Evolutionary conservation across 2,329 filamentous ascomycete genomes (phyloP).

Genomic region (Pochonia chlamydosporia): DNA sequence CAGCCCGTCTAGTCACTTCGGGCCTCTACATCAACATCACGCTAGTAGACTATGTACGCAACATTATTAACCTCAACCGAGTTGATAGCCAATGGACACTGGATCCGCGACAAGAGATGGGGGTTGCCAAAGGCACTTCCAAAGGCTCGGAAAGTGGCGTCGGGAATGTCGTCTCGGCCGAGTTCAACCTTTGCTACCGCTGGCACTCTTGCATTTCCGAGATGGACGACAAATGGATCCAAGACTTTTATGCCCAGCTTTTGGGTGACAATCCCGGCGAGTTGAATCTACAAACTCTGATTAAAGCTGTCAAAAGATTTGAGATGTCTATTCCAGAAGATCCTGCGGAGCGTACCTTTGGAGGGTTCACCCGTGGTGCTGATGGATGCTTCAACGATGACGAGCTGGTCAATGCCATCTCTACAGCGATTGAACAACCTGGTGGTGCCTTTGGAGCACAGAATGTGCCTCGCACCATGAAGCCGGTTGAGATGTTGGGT

Average conservation of each 20-base stretch:
- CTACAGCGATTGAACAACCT: conserved; percentile 67
- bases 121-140: conserved; percentile 45
- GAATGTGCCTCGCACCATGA: conserved; percentile 68
- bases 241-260: conserved; percentile 58
- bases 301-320: conserved; percentile 57
- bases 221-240: conserved; percentile 75
- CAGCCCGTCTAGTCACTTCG: conserved; percentile 66
- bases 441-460: conserved; percentile 68
- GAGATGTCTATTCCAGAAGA: conserved; percentile 57
- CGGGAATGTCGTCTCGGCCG: conserved; percentile 78
- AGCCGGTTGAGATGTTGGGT: conserved; percentile 71
- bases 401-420: conserved; percentile 66
- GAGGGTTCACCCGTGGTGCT: conserved; percentile 54
- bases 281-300: conserved; percentile 55
- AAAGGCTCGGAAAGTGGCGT: conserved; percentile 62
- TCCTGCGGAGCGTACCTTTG: conserved; percentile 63
- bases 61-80: conserved; percentile 58
- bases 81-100: conserved; percentile 73
- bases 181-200: conserved; percentile 84
- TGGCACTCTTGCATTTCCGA: conserved; percentile 74
- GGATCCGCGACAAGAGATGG: conserved; percentile 67
- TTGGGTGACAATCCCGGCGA: conserved; percentile 50
- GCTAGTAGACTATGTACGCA: conserved; percentile 71
- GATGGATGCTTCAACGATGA: conserved; percentile 71
- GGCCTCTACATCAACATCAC: conserved; percentile 77